Base-by-base conservation (phyloP, 371 early-diverging fungal species). In the Apophysomyces elegans region DNA sequence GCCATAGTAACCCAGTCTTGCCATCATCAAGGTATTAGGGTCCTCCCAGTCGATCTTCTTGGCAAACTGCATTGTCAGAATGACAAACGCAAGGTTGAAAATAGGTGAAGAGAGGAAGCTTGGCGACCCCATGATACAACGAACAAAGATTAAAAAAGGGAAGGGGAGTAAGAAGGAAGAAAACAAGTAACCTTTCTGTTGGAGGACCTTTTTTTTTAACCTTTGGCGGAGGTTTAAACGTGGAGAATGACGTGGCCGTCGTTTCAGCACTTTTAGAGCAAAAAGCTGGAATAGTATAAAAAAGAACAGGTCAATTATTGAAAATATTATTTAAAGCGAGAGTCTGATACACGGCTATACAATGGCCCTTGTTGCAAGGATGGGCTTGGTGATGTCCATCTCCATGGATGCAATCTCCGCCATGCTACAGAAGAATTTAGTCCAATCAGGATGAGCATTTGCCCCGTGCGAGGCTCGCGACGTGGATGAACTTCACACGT, bases 61-160 rank as follows among this genome's bases (percentile, higher is more conserved):
- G 70, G 85, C 84, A 63, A 90, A 63, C 75, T 90, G 91, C 88
- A 91, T 90, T 18, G 86, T 77, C 46, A 86, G 86, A 68, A 91
- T 77, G 63, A 90, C 80, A 61, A 90, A 77, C 47, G 77, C 90
- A 80, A 90, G 81, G 72, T 91, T 90, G 74, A 83, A 79, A 61
- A 83, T 59, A 36, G 84, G 84, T 37, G 72, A 76, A 26, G 73
- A 66, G 36, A 83, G 41, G 44, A 80, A 68, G 59, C 75, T 69
- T 64, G 84, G 84, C 54, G 84, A 80, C 46, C 81, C 79, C 80
- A 80, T 78, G 39, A 60, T 65, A 63, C 18, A 18, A 50, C 21
- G 21, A 9, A 21, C 6, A 50, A 50, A 50, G 54, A 21, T 18
- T 13, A 16, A 6, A 45, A 18, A 45, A 45, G 46, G 54, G 21